Evolutionary conservation across 1,284 basidiomycete species (phyloP), one percentile per base, ranked within the genome.

Genomic region (Phellopilus nigrolimitatus): DNA sequence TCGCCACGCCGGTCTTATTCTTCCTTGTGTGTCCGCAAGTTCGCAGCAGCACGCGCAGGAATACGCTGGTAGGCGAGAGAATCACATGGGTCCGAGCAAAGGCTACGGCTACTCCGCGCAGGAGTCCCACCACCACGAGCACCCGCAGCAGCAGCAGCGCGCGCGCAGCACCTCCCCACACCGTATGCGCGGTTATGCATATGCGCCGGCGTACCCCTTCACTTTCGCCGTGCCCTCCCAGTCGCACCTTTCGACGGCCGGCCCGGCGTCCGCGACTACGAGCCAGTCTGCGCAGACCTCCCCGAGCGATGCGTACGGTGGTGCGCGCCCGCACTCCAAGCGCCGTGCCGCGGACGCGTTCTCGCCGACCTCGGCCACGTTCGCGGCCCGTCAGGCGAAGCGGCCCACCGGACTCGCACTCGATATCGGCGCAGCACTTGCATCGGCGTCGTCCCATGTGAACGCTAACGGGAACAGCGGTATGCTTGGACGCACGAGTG

Each of bases 261-360:
- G 10, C n/a, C n/a, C n/a, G n/a, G n/a, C n/a, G n/a, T n/a, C n/a
- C 21, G 24, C 22, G 27, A 28, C 15, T 22, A 25, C 25, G 40
- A 37, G 33, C 15, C 42, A 45, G 17, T 40, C 37, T 5, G 13
- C 36, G n/a, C 36, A 45, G 12, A 22, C 47, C 3, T 49, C 42
- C n/a, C 48, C 40, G 17, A 43, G 41, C 33, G 42, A 15, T 13
- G 21, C n/a, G 19, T 28, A 42, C 12, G 30, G 40, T 39, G 58
- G 60, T 17, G 65, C 69, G 13, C 66, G 68, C 24, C 61, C 62
- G 22, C 63, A 39, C 4, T 69, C 71, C 33, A 89, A 89, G 61
- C 81, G 87, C 24, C 73, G 80, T 1, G 87, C 89, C 2, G 74
- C 74, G 13, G 79, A 80, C 38, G 89, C 88, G 2, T 92, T 93